Conservation (phyloP, 257 asterid genomes). For the Nicotiana paniculata region DNA sequence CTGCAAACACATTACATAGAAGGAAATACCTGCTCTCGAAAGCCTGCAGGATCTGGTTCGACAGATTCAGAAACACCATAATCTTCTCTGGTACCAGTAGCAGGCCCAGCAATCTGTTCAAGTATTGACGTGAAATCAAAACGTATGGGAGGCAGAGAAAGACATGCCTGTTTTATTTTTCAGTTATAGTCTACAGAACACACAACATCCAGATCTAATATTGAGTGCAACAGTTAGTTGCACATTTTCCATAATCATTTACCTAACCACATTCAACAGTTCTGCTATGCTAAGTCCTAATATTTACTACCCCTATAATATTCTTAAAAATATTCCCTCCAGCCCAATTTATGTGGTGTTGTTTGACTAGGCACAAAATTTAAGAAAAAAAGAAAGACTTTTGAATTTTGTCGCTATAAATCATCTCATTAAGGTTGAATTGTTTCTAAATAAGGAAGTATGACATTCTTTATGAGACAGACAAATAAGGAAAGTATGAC, state of each 20-base stretch:
- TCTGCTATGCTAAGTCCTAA: neutral
- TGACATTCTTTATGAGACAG: too few species aligned
- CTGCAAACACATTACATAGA: neutral
- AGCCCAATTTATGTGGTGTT: too few species aligned
- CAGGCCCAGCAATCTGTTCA: constrained; percentile 45
- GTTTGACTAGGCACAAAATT: too few species aligned
- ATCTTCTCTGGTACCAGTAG: constrained; percentile 60
- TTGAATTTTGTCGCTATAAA: too few species aligned
- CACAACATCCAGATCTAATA: neutral
- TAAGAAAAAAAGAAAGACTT: too few species aligned
- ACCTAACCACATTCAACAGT: neutral
- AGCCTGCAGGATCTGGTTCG: constrained; percentile 74
- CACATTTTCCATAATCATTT: neutral
- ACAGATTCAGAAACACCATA: constrained; percentile 32
- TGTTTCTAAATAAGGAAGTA: too few species aligned
- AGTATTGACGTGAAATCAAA: constrained; percentile 13
- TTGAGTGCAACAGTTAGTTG: neutral
- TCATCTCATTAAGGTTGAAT: too few species aligned
- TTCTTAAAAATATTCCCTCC: neutral
- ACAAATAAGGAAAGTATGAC: too few species aligned
- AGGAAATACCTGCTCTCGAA: constrained; percentile 65
- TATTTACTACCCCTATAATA: neutral
- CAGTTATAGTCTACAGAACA: neutral
- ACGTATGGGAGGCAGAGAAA: neutral
- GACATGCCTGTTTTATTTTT: neutral